phyloP scores from a whole-genome alignment of 169 alveolate genomes.

The Perkinsus marinus region DNA sequence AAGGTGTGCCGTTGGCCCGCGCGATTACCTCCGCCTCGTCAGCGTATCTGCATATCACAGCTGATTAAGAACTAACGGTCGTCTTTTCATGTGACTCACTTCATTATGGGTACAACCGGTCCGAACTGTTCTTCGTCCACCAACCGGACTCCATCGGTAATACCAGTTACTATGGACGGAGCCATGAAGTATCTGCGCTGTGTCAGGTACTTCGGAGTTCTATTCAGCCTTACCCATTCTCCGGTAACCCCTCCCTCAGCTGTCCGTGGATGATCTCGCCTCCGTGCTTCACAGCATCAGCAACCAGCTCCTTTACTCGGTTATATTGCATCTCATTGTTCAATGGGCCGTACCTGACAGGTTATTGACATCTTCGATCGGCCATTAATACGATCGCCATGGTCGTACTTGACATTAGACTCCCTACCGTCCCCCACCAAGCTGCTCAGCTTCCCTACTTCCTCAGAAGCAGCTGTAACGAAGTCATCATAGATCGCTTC shows the following conservation, averaged over 20 bases:
- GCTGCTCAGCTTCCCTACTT: not conserved
- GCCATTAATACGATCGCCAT: not conserved
- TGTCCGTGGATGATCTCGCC: not conserved
- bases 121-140: not conserved
- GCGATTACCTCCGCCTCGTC: not conserved
- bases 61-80: not conserved
- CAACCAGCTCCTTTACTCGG: not conserved
- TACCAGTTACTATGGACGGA: not conserved
- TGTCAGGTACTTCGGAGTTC: not conserved
- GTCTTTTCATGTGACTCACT: not conserved
- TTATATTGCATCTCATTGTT: not conserved
- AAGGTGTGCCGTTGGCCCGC: not conserved
- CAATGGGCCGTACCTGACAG: not conserved
- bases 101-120: not conserved
- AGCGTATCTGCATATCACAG: not conserved
- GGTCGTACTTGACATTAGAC: not conserved
- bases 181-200: not conserved
- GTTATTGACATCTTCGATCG: not conserved
- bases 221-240: not conserved
- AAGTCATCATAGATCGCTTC: not conserved
- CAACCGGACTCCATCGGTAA: not conserved
- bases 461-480: not conserved
- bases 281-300: not conserved
- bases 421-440: not conserved
- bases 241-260: not conserved